Percentiles rank a stretch among this genome's conserved stretches.
Evolutionary conservation across 2,329 filamentous ascomycete genomes (phyloP).

Genomic region (Botrytis medusae): DNA sequence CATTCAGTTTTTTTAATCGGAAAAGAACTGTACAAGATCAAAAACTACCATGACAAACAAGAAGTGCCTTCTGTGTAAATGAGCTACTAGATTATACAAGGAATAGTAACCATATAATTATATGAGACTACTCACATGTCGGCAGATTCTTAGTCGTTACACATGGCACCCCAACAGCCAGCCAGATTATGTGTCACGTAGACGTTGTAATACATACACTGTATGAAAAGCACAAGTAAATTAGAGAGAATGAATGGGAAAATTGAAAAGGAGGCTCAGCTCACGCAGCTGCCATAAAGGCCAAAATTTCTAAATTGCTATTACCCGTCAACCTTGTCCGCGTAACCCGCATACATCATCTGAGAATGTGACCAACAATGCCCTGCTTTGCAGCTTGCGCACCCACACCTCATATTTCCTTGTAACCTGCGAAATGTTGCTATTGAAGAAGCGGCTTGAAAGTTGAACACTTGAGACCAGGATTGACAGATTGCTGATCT

Average conservation of each 20-base stretch:
- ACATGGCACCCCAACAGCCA: not conserved
- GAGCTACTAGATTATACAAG: not conserved
- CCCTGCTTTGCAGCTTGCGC: constrained; percentile 5
- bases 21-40: not conserved
- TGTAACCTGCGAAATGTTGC: not conserved
- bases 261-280: not conserved
- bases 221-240: not conserved
- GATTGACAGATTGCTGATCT: not conserved
- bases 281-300: not conserved
- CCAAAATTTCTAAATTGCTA: not conserved
- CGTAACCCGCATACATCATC: constrained; percentile 1
- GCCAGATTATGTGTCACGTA: not conserved
- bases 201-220: not conserved
- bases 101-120: not conserved
- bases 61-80: not conserved
- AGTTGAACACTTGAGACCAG: not conserved
- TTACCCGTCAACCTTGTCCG: constrained; percentile 6
- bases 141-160: not conserved
- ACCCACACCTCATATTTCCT: not conserved
- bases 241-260: not conserved
- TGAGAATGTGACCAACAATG: constrained; percentile 14
- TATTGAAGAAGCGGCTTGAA: constrained; percentile 4
- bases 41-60: not conserved
- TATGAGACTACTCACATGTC: not conserved
- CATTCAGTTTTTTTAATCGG: not conserved